Evolutionary conservation across 148 eudicot genomes (phyloP).

Genomic region (Rhododendron kiyosumense): DNA sequence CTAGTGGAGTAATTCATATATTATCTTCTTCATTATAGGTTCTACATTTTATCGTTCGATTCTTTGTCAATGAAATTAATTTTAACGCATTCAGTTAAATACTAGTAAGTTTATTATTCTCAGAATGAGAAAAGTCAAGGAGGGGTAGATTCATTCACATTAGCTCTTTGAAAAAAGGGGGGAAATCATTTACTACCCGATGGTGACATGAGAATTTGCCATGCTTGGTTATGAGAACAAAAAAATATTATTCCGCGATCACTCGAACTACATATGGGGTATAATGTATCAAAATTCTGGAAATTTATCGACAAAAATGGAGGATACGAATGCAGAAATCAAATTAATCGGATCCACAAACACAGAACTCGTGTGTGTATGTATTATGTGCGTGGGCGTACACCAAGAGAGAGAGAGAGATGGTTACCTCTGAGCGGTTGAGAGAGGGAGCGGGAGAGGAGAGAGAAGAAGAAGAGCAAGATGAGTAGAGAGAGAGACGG

Average conservation of each 20-base stretch:
- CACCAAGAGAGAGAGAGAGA: neutral
- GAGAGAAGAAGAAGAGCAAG: slow-evolving; percentile 20
- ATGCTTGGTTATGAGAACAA: neutral
- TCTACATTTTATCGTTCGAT: too few relatives aligned
- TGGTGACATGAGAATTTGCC: neutral
- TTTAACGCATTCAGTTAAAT: too few relatives aligned
- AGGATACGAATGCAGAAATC: neutral
- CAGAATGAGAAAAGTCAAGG: too few relatives aligned
- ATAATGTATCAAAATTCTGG: neutral
- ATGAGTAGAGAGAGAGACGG: slow-evolving; percentile 14
- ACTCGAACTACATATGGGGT: too few relatives aligned
- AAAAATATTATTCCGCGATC: too few relatives aligned
- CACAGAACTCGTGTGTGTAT: neutral
- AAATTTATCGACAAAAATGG: neutral
- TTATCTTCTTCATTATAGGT: too few relatives aligned
- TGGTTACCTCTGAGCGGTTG: slow-evolving; percentile 50
- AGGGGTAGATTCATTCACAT: too few relatives aligned
- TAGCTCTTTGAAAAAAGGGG: neutral
- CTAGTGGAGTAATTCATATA: too few relatives aligned
- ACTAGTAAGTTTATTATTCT: too few relatives aligned
- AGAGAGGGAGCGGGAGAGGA: slow-evolving; percentile 25
- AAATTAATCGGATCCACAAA: neutral
- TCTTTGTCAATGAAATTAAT: too few relatives aligned
- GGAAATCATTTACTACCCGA: neutral
- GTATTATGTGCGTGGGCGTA: too few relatives aligned